These are phyloP conservation scores for Dicorynia guianensis DNA, from an alignment of 306 rosid species.

Conservation along the genomic window DNA sequence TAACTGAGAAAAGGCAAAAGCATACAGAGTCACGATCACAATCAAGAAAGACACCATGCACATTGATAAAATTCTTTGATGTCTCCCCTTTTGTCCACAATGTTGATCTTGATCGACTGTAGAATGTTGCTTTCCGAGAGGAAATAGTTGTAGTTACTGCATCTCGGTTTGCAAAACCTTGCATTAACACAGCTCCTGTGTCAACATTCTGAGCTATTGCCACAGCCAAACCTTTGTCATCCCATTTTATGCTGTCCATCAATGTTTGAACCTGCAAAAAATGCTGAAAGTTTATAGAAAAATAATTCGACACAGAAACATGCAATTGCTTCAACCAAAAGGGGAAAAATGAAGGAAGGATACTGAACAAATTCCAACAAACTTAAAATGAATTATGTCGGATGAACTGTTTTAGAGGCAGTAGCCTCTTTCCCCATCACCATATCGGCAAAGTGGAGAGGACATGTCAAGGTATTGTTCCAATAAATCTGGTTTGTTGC, in stretches of 20 bases:
- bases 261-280: constrained; percentile 64
- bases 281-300: neutral
- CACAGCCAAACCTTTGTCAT: constrained; percentile 82
- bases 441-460: too few species aligned
- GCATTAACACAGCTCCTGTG: constrained; percentile 93
- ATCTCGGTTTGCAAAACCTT: constrained; percentile 88
- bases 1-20: constrained; percentile 26
- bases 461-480: too few species aligned
- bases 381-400: too few species aligned
- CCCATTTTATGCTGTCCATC: constrained; percentile 81
- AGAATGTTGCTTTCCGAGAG: constrained; percentile 85
- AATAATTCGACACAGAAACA: neutral
- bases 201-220: constrained; percentile 94
- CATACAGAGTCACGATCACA: constrained; percentile 93
- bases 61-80: constrained; percentile 86
- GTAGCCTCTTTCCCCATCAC: too few species aligned
- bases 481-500: too few species aligned
- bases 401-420: too few species aligned
- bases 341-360: too few species aligned
- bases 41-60: constrained; percentile 78
- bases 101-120: constrained; percentile 78
- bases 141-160: constrained; percentile 65
- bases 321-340: neutral
- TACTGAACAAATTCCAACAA: too few species aligned
- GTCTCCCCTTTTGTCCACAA: constrained; percentile 97